Base-by-base conservation (phyloP, 2,329 filamentous ascomycete species). In the Talaromyces atroroseus region DNA sequence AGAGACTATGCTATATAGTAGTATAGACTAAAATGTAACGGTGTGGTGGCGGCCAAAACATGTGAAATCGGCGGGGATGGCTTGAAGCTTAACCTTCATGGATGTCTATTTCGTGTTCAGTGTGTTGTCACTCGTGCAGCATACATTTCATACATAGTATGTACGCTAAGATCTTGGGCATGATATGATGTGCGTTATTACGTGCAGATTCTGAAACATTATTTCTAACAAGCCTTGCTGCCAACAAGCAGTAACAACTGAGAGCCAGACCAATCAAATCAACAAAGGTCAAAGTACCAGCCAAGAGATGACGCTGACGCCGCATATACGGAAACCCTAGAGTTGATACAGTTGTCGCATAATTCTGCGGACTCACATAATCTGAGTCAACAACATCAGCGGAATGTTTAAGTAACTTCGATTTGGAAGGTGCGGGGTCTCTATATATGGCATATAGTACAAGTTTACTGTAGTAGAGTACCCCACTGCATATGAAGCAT, bases 101-200 rank as follows among this genome's bases (percentile, higher is more conserved):
- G 29, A 12, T 34, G 29, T 12, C 29, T 34, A n/a, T n/a, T 7
- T 38, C 11, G 16, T 11, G 36, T 7, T 18, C 3, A 38, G 11
- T 5, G 47, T 21, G 26, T 36, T 49, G 47, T 32, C 20, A 29
- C 26, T 8, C 23, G 24, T 54, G n/a, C 20, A 11, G 52, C 18
- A 56, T 56, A n/a, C 16, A 56, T 36, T 51, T 34, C 32, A 55
- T 49, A 55, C 34, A 23, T 23, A n/a, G n/a, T 38, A 42, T 18
- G 47, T 29, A 26, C 23, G 29, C 29, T 34, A 34, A 12, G 12
- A 3, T 3, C 12, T 10, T 36, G 2, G 14, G 32, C 26, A 45
- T 36, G n/a, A 23, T 12, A 20, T 50, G 44, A 42, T 16, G 14
- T 16, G 20, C 23, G 16, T 11, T 16, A 26, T 23, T 45, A 14